phyloP scores from a whole-genome alignment of 441 rosid species.

The Kokia cookei region DNA sequence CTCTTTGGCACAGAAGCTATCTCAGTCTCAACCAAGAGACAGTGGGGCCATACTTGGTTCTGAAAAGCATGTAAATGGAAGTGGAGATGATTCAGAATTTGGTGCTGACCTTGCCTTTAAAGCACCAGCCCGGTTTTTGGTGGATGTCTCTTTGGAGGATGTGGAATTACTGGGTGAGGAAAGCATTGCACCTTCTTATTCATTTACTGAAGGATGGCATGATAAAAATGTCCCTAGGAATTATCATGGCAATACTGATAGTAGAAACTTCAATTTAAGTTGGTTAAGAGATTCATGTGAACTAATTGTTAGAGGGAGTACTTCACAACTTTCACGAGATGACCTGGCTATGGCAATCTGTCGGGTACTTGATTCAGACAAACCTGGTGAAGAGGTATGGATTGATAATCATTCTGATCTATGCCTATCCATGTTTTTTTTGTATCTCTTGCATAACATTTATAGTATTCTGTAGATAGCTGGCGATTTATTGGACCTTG shows the following conservation, averaged over 20 bases:
- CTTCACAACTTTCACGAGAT: conserved; percentile 78
- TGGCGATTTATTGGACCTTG: conserved; percentile 86
- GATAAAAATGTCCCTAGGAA: conserved; percentile 26
- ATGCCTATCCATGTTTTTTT: conserved; percentile 6
- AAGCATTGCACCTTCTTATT: conserved; percentile 27
- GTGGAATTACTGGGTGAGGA: conserved; percentile 40
- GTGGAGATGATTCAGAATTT: conserved; percentile 50
- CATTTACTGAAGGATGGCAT: conserved; percentile 43
- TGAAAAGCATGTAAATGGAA: conserved; percentile 31
- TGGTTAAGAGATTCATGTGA: conserved; percentile 90
- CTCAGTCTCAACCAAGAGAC: conserved; percentile 44
- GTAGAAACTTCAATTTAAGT: conserved; percentile 53
- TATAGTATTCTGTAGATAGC: conserved; percentile 54
- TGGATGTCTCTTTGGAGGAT: conserved; percentile 54
- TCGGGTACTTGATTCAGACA: conserved; percentile 80
- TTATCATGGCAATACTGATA: conserved; percentile 24
- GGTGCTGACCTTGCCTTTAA: conserved; percentile 74
- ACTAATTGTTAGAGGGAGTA: conserved; percentile 50
- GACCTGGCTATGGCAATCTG: conserved; percentile 94
- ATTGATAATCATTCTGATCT: conserved; percentile 9
- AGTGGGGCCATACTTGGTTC: conserved; percentile 21
- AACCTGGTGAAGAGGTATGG: conserved; percentile 92
- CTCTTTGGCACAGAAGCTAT: conserved; percentile 52
- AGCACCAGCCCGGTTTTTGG: conserved; percentile 73
- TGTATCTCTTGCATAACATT: conserved; percentile 3